Evolutionary conservation across 768 basidiomycete genomes (phyloP).

Genomic region (Amanita polypyramis): DNA sequence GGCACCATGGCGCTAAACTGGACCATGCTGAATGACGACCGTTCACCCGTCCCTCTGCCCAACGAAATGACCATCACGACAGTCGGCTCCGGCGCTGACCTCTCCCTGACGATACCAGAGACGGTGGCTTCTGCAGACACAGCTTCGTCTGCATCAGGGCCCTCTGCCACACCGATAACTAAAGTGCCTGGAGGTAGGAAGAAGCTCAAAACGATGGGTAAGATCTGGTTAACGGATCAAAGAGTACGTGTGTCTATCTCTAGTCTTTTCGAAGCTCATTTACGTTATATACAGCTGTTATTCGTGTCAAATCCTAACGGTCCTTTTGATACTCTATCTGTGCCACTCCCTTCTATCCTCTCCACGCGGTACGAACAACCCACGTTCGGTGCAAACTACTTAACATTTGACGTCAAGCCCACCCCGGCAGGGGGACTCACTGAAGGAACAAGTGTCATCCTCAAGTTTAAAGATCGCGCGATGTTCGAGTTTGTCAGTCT

Average conservation of each 20-base stretch:
- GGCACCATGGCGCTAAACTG: conserved; percentile 66
- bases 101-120: conserved; percentile 48
- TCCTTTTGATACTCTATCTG: conserved; percentile 35
- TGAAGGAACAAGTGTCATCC: conserved; percentile 51
- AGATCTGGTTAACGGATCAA: conserved; percentile 59
- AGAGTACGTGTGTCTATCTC: conserved; percentile 35
- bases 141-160: conserved; percentile 13
- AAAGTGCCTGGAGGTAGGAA: conserved; percentile 45
- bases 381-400: conserved; percentile 56
- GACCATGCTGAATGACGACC: conserved; percentile 52
- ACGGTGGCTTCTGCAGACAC: conserved; percentile 29
- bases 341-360: conserved; percentile 56
- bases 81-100: conserved; percentile 47
- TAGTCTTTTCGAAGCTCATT: neutral
- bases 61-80: conserved; percentile 49
- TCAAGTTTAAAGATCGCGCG: conserved; percentile 55
- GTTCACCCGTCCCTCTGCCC: conserved; percentile 52
- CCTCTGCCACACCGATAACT: conserved; percentile 13
- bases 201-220: conserved; percentile 50
- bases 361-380: conserved; percentile 72
- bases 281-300: conserved; percentile 38
- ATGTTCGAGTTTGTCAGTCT: conserved; percentile 67
- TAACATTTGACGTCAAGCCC: conserved; percentile 57
- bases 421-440: conserved; percentile 57
- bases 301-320: conserved; percentile 32